Conservation (phyloP, 1,284 basidiomycete species). For the Leccinum griseonigrum region DNA sequence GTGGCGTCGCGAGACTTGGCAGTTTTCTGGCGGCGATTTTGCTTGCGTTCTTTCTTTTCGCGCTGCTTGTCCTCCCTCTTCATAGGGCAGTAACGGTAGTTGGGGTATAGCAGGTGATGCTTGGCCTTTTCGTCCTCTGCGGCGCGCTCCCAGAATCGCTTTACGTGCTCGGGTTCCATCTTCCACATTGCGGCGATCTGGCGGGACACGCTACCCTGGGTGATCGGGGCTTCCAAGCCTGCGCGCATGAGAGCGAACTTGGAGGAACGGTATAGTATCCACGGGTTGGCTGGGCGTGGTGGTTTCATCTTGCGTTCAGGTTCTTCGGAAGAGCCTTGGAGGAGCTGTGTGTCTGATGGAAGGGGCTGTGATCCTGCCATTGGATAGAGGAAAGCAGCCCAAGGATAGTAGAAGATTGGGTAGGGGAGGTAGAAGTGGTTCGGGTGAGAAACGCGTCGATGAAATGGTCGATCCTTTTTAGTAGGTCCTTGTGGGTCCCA, state of each 20-base stretch:
- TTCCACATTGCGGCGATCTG: slow-evolving; percentile 73
- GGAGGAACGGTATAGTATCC: slow-evolving; percentile 87
- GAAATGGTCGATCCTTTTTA: slow-evolving; percentile 26
- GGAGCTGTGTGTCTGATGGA: not conserved
- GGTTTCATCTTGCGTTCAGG: slow-evolving; percentile 34
- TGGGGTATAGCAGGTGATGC: slow-evolving; percentile 63
- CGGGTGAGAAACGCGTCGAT: slow-evolving; percentile 27
- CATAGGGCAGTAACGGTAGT: slow-evolving; percentile 71
- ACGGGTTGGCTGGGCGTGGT: slow-evolving; percentile 83
- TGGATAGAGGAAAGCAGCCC: slow-evolving; percentile 6
- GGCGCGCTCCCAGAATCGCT: slow-evolving; percentile 63
- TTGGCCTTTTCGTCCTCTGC: slow-evolving; percentile 68
- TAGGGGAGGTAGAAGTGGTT: slow-evolving; percentile 18
- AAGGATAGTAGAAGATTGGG: slow-evolving; percentile 3
- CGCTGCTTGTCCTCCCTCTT: slow-evolving; percentile 63
- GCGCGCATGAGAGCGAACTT: slow-evolving; percentile 47
- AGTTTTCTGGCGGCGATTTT: slow-evolving; percentile 33
- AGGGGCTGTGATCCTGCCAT: slow-evolving; percentile 19
- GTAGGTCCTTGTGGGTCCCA: slow-evolving; percentile 36
- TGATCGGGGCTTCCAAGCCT: slow-evolving; percentile 35
- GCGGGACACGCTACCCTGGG: slow-evolving; percentile 74
- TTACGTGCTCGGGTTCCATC: slow-evolving; percentile 49
- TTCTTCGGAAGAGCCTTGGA: slow-evolving; percentile 12
- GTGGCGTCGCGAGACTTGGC: slow-evolving; percentile 16
- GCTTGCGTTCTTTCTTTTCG: slow-evolving; percentile 44